phyloP scores from a whole-genome alignment of 768 basidiomycete species.

The Crassisporium funariophilum region DNA sequence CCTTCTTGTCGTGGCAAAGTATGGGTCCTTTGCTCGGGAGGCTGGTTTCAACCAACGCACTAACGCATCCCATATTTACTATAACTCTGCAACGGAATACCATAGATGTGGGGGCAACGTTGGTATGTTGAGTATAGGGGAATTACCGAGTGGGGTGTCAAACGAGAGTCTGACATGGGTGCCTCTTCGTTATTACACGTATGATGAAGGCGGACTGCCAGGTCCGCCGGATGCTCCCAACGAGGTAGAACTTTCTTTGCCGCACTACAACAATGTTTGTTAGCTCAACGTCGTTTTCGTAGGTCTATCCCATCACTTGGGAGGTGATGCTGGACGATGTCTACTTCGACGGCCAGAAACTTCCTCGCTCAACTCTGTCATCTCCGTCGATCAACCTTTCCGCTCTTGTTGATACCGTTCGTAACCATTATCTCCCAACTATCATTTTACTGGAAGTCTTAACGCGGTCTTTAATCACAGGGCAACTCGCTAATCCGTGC shows the following conservation, averaged over 20 bases:
- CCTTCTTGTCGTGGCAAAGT: slow-evolving; percentile 41
- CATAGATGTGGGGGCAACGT: slow-evolving; percentile 67
- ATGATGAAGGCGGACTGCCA: slow-evolving; percentile 52
- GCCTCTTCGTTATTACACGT: slow-evolving; percentile 56
- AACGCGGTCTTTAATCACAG: too few relatives aligned
- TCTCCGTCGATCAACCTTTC: slow-evolving; percentile 54
- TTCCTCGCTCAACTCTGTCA: slow-evolving; percentile 58
- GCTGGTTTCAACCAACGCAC: slow-evolving; percentile 38
- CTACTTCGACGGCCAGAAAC: slow-evolving; percentile 62
- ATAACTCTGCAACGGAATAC: slow-evolving; percentile 71
- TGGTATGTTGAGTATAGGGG: slow-evolving; percentile 68
- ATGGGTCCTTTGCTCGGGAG: slow-evolving; percentile 50
- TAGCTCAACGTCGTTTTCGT: slow-evolving; percentile 9
- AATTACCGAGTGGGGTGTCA: slow-evolving; percentile 53
- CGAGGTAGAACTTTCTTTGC: slow-evolving; percentile 46
- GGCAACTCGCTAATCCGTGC: slow-evolving; percentile 81
- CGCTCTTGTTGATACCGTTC: slow-evolving; percentile 72
- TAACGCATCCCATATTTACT: slow-evolving; percentile 51
- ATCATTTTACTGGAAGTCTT: too few relatives aligned
- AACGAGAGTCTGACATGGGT: slow-evolving; percentile 65
- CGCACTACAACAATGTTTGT: neutral
- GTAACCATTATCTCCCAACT: slow-evolving; percentile 16
- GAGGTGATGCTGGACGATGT: slow-evolving; percentile 73
- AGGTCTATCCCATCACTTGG: slow-evolving; percentile 71
- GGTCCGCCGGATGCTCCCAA: slow-evolving; percentile 56